A percentile compares a stretch with the other conserved stretches of the same genome.
Conservation (phyloP, 495 filamentous ascomycete genomes). For the Podospora appendiculata region DNA sequence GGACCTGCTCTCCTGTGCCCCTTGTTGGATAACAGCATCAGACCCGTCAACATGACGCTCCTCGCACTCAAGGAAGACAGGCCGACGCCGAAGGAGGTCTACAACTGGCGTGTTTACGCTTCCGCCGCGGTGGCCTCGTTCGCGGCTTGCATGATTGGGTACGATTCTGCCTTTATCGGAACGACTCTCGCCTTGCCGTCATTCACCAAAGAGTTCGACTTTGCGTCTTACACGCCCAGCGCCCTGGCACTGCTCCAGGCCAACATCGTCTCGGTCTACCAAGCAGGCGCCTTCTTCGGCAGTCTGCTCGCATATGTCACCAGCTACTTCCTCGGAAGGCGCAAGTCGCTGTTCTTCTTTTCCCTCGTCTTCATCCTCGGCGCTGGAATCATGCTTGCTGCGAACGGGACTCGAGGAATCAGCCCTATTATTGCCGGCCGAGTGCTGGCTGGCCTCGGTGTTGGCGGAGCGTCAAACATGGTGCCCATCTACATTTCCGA, state of each 20-base stretch:
- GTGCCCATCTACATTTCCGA: constrained; percentile 53
- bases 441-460: constrained; percentile 45
- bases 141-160: constrained; percentile 66
- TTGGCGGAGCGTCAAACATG: constrained; percentile 44
- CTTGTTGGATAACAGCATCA: constrained; percentile 1
- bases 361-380: constrained; percentile 53
- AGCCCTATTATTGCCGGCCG: constrained; percentile 52
- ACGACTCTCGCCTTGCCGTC: constrained; percentile 56
- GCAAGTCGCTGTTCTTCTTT: constrained; percentile 46
- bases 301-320: constrained; percentile 53
- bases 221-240: constrained; percentile 31
- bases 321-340: constrained; percentile 50
- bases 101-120: constrained; percentile 68
- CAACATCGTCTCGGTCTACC: constrained; percentile 64
- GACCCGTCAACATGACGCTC: constrained; percentile 43
- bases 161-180: constrained; percentile 65
- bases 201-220: constrained; percentile 51
- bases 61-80: constrained; percentile 55
- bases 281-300: constrained; percentile 62
- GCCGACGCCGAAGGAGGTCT: constrained; percentile 57
- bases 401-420: constrained; percentile 48
- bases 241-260: constrained; percentile 45
- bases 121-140: constrained; percentile 57
- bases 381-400: constrained; percentile 55
- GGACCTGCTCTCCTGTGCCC: neutral